Evolutionary conservation across 2,329 filamentous ascomycete species (phyloP).

Genomic region (Arthroderma sp.): DNA sequence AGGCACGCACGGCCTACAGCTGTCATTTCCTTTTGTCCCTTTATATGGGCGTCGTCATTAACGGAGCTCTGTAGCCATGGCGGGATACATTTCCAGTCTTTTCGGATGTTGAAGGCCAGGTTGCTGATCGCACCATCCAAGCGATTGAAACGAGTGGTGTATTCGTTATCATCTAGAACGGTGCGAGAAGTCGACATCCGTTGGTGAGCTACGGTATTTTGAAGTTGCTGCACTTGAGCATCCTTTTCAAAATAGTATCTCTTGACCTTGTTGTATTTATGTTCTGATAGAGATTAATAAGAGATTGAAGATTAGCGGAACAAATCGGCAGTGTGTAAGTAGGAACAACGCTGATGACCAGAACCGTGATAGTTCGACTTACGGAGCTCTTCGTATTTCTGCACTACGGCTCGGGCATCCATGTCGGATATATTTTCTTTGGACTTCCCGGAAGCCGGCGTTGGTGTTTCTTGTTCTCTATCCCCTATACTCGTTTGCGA

Average conservation of each 20-base stretch:
- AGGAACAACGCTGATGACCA: neutral
- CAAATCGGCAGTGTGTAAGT: slow-evolving; percentile 1
- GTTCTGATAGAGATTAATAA: slow-evolving; percentile 41
- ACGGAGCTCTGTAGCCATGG: slow-evolving; percentile 66
- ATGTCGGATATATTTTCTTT: slow-evolving; percentile 29
- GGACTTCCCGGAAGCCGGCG: slow-evolving; percentile 21
- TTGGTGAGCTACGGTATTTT: slow-evolving; percentile 95
- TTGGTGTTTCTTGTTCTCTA: slow-evolving; percentile 35
- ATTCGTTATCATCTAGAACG: slow-evolving; percentile 89
- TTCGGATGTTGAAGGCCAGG: slow-evolving; percentile 87
- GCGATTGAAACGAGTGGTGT: slow-evolving; percentile 73
- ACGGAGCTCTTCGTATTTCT: slow-evolving; percentile 35
- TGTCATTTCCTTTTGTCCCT: slow-evolving; percentile 95
- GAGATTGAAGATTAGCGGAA: neutral
- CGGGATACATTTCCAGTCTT: slow-evolving; percentile 77
- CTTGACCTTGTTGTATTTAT: slow-evolving; percentile 97
- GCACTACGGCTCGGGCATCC: slow-evolving; percentile 32
- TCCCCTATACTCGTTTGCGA: slow-evolving; percentile 24
- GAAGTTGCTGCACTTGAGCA: slow-evolving; percentile 78
- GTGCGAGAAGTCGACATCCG: slow-evolving; percentile 88
- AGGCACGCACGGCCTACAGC: slow-evolving; percentile 83
- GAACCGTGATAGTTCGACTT: slow-evolving; percentile 13
- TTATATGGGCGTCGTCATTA: slow-evolving; percentile 71
- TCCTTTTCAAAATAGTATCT: slow-evolving; percentile 91
- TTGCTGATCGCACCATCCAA: slow-evolving; percentile 91